Evolutionary conservation across 1,139 yeast genomes (phyloP), one percentile per base, ranked within the genome.

Genomic region (Geotrichum citri-aurantii): DNA sequence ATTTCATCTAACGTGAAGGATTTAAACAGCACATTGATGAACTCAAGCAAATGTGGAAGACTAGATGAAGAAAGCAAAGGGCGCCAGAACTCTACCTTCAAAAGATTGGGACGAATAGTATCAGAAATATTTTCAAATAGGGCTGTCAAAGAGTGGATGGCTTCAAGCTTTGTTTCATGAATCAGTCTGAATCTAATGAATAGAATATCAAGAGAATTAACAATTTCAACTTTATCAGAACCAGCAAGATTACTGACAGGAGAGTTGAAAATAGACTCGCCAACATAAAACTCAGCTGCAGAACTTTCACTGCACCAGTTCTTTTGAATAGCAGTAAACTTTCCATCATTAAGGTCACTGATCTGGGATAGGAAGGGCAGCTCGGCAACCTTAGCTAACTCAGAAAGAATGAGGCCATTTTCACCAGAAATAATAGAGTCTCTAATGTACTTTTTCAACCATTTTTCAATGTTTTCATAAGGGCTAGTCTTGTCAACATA

Each of bases 371-470:
- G 33, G 33, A 57, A 33, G 33, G 49, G 33, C 24, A 57, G 48
- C 23, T 50, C 56, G 31, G 52, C 56, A 46, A 23, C 56, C 31
- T 44, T 27, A 21, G 59, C 60, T 23, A 52, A 49, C 33, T 54
- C 40, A 4, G 29, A 11, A 27, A 52, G 44, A n/a, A 57, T 57
- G 12, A 42, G 48, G 12, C 44, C 47, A 37, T 57, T 54, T 37
- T 57, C 59, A n/a, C 72, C 63, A 65, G 68, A 50, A 72, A 68
- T 31, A 49, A 65, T 57, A 62, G 72, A 65, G 75, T 72, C 64
- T 70, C 75, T 26, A 44, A 66, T 59, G 76, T 64, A 68, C 72
- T 76, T 3, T 58, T 58, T 24, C 42, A 89, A 62, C 95, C 95
- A 88, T 44, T 70, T 66, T 2, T 74, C 65, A 17, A 73, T 67